Conservation (phyloP, 306 rosid species). For the Senna siamea region DNA sequence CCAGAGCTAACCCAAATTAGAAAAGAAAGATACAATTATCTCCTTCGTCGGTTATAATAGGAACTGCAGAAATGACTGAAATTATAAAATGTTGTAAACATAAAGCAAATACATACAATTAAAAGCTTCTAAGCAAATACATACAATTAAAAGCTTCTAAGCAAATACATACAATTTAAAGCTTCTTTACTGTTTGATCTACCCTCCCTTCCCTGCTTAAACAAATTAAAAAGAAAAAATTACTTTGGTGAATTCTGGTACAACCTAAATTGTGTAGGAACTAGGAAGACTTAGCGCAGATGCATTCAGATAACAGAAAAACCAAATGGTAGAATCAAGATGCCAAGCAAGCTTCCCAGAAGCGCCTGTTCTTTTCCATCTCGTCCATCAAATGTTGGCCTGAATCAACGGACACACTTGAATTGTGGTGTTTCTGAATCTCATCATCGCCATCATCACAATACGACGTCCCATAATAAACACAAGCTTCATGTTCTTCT, state of each 20-base stretch:
- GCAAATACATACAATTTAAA: slow-evolving; percentile 16
- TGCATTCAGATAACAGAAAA: too few relatives aligned
- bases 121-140: not conserved
- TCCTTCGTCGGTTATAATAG: too few relatives aligned
- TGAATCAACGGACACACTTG: slow-evolving; percentile 62
- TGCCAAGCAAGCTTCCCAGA: slow-evolving; percentile 97
- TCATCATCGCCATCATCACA: slow-evolving; percentile 46
- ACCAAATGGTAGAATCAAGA: too few relatives aligned
- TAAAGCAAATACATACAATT: not conserved
- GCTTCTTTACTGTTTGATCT: not conserved
- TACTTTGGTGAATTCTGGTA: not conserved
- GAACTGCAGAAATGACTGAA: not conserved
- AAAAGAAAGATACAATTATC: not conserved
- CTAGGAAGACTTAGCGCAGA: not conserved
- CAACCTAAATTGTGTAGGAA: not conserved
- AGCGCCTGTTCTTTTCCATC: slow-evolving; percentile 73
- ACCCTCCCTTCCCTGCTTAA: not conserved
- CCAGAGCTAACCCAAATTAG: not conserved
- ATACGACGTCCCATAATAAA: slow-evolving; percentile 35
- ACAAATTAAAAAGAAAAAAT: too few relatives aligned
- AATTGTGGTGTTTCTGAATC: slow-evolving; percentile 43
- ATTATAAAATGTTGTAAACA: not conserved
- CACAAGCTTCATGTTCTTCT: not conserved
- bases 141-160: not conserved
- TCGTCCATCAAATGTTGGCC: slow-evolving; percentile 61